Base-by-base conservation (phyloP, 208 protist genomes). In the Trypanosoma cruzi region DNA sequence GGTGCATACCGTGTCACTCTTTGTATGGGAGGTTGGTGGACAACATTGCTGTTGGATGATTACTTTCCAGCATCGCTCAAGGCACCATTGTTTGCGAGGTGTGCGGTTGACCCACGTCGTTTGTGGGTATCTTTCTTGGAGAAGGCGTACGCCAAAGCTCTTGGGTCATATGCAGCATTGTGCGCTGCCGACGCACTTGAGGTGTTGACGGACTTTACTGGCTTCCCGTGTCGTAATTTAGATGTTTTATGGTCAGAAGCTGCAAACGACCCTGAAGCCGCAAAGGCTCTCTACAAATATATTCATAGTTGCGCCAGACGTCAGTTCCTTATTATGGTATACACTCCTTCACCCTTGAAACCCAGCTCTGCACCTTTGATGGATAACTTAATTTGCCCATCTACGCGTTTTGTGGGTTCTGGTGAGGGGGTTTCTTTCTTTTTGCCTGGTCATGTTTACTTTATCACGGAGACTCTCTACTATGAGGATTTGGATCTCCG, bases 111-210 rank as follows among this genome's bases (percentile, higher is more conserved):
- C 58, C 82, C 82, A 16, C 77, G 85, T 58, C 80, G 92, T 64
- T 44, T 92, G 65, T 96, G 91, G 91, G 72, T 83, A 2, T 89
- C 81, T 8, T 79, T 90, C 32, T 40, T 92, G 29, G 84, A 96
- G 63, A 95, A 96, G 70, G 91, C 85, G 49, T 95, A 96, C 77
- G 89, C 89, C 13, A 96, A 96, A 78, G 66, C 75, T 4, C 79
- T 88, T 46, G 89, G 91, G 34, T 91, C 84, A 18, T 94, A 96
- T 68, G 73, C 79, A 62, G 77, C 84, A 29, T 86, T 96, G 64
- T 76, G 77, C 40, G 82, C 64, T 8, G 90, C 85, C 29, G 78
- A 81, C 62, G 69, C 83, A 18, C 75, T 68, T 59, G 69, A 92
- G 37, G 90, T 84, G 13, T 76, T 91, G 58, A 72, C 83, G 36